Percentiles rank a stretch among this genome's conserved stretches.
Evolutionary conservation across 495 filamentous ascomycete genomes (phyloP).

Genomic region (Glarea lozoyensis): DNA sequence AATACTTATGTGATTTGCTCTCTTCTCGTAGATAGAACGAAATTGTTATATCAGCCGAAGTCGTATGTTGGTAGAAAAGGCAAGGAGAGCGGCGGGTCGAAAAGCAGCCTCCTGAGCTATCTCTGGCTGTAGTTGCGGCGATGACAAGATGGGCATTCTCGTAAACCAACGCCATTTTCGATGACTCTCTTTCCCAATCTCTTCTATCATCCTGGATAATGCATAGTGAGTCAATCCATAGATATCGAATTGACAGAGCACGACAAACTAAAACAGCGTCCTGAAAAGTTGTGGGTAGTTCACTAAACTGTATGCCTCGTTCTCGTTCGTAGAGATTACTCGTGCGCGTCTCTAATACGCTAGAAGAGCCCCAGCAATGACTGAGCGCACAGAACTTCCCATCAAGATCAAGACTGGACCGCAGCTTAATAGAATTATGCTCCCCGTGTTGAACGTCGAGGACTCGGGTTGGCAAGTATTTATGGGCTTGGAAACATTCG

Average conservation of each 20-base stretch:
- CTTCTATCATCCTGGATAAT: slow-evolving; percentile 8
- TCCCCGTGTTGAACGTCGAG: too few relatives aligned
- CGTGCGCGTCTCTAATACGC: too few relatives aligned
- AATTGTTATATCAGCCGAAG: neutral
- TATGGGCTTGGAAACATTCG: too few relatives aligned
- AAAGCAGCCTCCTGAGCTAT: neutral
- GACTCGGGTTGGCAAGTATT: too few relatives aligned
- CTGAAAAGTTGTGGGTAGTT: neutral
- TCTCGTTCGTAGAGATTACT: too few relatives aligned
- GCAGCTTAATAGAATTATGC: too few relatives aligned
- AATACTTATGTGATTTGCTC: neutral
- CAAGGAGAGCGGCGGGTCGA: neutral
- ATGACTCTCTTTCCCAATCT: slow-evolving; percentile 19
- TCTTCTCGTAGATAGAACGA: too few relatives aligned
- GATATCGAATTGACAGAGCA: neutral
- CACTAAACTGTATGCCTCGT: too few relatives aligned
- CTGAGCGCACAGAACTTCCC: too few relatives aligned
- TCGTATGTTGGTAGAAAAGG: neutral
- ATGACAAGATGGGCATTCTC: slow-evolving; percentile 18
- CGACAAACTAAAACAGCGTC: neutral
- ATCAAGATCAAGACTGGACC: too few relatives aligned
- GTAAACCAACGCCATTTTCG: slow-evolving; percentile 22
- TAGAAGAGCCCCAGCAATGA: too few relatives aligned
- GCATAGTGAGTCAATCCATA: slow-evolving; percentile 2
- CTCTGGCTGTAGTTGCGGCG: slow-evolving; percentile 3